phyloP scores from a whole-genome alignment of 1,284 basidiomycete genomes.

The Pseudomicrostroma phylloplanum region DNA sequence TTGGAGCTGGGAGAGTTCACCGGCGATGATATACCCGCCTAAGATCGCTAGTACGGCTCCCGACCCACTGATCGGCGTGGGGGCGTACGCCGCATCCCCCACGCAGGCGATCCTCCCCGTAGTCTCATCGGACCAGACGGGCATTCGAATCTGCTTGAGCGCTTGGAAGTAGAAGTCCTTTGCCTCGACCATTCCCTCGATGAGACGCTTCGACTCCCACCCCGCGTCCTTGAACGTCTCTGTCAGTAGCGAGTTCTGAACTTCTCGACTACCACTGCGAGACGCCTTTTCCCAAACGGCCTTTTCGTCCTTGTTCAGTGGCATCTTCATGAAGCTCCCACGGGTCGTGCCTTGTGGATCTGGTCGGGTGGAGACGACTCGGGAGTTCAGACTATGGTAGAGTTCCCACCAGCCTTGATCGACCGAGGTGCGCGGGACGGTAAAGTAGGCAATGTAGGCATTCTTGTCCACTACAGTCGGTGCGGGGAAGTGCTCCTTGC shows the following conservation, averaged over 20 bases:
- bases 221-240: slow-evolving; percentile 17
- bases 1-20: slow-evolving; percentile 20
- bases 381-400: slow-evolving; percentile 13
- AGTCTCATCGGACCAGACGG: slow-evolving; percentile 16
- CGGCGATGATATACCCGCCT: slow-evolving; percentile 28
- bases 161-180: slow-evolving; percentile 30
- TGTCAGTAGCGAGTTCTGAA: slow-evolving; percentile 20
- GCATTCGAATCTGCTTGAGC: slow-evolving; percentile 25
- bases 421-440: slow-evolving; percentile 14
- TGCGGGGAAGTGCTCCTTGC: slow-evolving; percentile 21
- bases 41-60: slow-evolving; percentile 27
- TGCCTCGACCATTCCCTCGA: slow-evolving; percentile 16
- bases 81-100: slow-evolving; percentile 30
- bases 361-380: slow-evolving; percentile 18
- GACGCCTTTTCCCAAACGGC: slow-evolving; percentile 15
- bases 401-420: slow-evolving; percentile 22
- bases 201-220: slow-evolving; percentile 19
- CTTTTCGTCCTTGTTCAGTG: slow-evolving; percentile 9
- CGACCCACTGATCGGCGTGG: slow-evolving; percentile 31
- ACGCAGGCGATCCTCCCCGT: slow-evolving; percentile 24
- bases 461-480: slow-evolving; percentile 14
- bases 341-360: slow-evolving; percentile 25
- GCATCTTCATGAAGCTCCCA: slow-evolving; percentile 17
- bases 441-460: slow-evolving; percentile 18
- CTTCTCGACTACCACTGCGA: slow-evolving; percentile 10